A percentile compares a stretch with the other conserved stretches of the same genome.
phyloP scores from a whole-genome alignment of 2,329 filamentous ascomycete species.

The Aureobasidium musti region DNA sequence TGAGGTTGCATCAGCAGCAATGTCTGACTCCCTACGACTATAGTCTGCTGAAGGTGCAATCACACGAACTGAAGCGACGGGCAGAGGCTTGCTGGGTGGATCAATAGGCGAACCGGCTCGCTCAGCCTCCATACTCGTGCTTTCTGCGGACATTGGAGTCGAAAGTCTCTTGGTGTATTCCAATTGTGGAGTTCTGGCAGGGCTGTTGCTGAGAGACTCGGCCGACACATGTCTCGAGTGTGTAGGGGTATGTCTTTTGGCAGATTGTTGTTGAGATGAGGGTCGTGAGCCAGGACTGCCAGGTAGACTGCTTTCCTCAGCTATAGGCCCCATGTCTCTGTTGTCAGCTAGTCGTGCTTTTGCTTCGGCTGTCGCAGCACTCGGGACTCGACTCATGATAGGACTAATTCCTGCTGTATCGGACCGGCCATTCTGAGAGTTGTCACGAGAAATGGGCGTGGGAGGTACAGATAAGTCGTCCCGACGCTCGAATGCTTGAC shows the following conservation, averaged over 20 bases:
- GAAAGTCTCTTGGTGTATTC: constrained; percentile 44
- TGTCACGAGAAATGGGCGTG: constrained; percentile 53
- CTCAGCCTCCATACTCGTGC: constrained; percentile 7
- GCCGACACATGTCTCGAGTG: constrained; percentile 37
- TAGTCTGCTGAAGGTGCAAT: constrained; percentile 33
- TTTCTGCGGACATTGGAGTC: constrained; percentile 31
- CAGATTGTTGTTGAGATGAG: constrained; percentile 39
- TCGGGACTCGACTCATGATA: constrained; percentile 62
- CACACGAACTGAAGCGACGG: constrained; percentile 6
- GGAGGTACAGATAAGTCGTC: constrained; percentile 56
- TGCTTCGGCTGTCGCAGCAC: constrained; percentile 44
- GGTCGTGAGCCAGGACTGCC: constrained; percentile 38
- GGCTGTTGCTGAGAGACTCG: constrained; percentile 51
- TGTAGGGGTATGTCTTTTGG: constrained; percentile 43
- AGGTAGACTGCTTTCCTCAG: constrained; percentile 51
- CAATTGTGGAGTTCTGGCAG: constrained; percentile 60
- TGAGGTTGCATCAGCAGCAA: constrained; percentile 48
- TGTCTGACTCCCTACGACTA: constrained; percentile 43
- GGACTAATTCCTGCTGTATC: constrained; percentile 63
- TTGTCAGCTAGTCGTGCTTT: constrained; percentile 43
- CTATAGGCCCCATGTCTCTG: constrained; percentile 53
- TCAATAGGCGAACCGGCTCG: not conserved
- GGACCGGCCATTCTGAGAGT: constrained; percentile 40
- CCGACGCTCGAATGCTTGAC: constrained; percentile 64
- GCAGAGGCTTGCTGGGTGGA: not conserved